phyloP scores from a whole-genome alignment of 192 early-diverging fungal species.

The Backusella macrospora region DNA sequence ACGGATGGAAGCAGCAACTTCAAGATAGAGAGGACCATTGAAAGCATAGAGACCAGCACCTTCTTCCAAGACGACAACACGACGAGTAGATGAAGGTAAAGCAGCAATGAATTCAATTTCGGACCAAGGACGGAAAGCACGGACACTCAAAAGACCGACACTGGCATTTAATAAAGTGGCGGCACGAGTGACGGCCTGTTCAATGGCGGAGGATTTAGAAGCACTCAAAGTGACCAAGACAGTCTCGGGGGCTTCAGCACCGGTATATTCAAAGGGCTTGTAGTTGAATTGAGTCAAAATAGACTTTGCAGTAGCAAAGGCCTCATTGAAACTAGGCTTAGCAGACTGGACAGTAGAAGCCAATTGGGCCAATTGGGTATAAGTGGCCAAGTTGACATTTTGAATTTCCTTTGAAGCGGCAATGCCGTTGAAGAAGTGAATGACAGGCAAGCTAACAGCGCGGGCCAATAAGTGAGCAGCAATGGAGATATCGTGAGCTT shows the following conservation, averaged over 20 bases:
- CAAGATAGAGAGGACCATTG: conserved; percentile 73
- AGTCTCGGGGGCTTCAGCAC: conserved; percentile 67
- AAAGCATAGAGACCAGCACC: conserved; percentile 48
- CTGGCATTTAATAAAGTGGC: conserved; percentile 26
- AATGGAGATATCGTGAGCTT: conserved; percentile 87
- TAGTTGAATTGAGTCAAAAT: conserved; percentile 58
- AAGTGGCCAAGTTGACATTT: conserved; percentile 55
- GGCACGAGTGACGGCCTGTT: conserved; percentile 53
- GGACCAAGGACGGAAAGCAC: conserved; percentile 86
- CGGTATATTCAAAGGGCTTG: conserved; percentile 82
- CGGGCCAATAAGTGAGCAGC: conserved; percentile 80
- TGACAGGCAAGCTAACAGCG: conserved; percentile 63
- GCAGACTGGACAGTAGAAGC: conserved; percentile 23
- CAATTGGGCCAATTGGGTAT: conserved; percentile 51
- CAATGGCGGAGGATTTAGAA: conserved; percentile 47
- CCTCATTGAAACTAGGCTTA: conserved; percentile 7
- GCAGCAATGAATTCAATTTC: conserved; percentile 67
- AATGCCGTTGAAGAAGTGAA: conserved; percentile 83
- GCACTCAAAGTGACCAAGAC: conserved; percentile 82
- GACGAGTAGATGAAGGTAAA: conserved; percentile 68
- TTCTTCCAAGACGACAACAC: conserved; percentile 77
- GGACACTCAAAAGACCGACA: conserved; percentile 77
- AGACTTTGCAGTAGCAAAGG: conserved; percentile 42
- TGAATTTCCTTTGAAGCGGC: conserved; percentile 54
- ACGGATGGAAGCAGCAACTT: conserved; percentile 70